phyloP scores from a whole-genome alignment of 2,329 filamentous ascomycete species.

The Colletotrichum sp. region DNA sequence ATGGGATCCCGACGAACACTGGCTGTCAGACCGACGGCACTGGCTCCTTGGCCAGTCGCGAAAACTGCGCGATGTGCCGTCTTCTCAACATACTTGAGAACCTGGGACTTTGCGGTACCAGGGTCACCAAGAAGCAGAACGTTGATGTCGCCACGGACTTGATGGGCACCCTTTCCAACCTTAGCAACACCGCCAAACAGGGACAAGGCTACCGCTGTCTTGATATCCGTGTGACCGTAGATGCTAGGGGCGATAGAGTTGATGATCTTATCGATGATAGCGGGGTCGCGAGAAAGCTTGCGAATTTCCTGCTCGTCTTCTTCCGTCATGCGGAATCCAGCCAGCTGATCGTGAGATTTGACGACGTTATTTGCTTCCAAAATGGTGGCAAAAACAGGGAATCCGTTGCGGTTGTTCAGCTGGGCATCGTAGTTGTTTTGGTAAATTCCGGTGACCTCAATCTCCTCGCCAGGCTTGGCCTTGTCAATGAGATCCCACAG shows the following conservation, averaged over 20 bases:
- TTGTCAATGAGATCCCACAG: conserved; percentile 97
- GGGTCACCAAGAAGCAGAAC: conserved; percentile 95
- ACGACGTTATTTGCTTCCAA: conserved; percentile 97
- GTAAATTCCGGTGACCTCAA: conserved; percentile 96
- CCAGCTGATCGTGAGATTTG: conserved; percentile 96
- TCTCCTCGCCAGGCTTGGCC: conserved; percentile 96
- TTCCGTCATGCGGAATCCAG: conserved; percentile 93
- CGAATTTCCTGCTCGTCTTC: conserved; percentile 94
- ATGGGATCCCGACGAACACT: conserved; percentile 94
- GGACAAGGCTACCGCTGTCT: conserved; percentile 92
- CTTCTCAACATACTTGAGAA: conserved; percentile 97
- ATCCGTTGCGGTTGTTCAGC: conserved; percentile 97
- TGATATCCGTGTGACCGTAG: conserved; percentile 95
- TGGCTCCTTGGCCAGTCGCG: conserved; percentile 95
- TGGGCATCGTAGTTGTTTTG: conserved; percentile 98
- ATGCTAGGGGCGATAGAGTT: conserved; percentile 95
- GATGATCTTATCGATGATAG: conserved; percentile 92
- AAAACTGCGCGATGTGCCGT: conserved; percentile 97
- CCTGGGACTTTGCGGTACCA: conserved; percentile 96
- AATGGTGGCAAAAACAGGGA: conserved; percentile 97
- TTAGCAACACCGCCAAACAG: conserved; percentile 96
- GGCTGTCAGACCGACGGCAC: conserved; percentile 95
- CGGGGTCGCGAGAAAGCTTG: conserved; percentile 83
- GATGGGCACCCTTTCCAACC: conserved; percentile 84
- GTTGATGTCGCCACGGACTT: conserved; percentile 97